Percentiles rank a stretch among this genome's conserved stretches.
These are phyloP conservation scores for Capsicum pubescens DNA, from an alignment of 257 asterid genomes.

Conservation along the genomic window DNA sequence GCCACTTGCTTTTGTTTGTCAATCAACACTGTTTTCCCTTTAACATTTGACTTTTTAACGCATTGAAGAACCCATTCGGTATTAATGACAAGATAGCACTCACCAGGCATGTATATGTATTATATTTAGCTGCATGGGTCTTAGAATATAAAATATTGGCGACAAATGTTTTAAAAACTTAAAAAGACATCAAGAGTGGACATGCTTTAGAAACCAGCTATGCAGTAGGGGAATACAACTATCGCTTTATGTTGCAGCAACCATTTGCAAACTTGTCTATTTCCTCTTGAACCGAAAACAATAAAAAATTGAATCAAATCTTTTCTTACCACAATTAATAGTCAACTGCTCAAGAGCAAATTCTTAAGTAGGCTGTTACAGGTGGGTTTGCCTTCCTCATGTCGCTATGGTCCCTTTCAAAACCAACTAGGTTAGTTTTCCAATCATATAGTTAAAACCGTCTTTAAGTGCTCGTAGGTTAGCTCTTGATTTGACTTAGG, in stretches of 20 bases:
- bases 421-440: background rate
- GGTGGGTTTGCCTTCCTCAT: slow-evolving; percentile 3
- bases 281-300: background rate
- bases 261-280: background rate
- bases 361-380: slow-evolving; percentile 6
- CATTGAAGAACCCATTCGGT: background rate
- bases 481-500: background rate
- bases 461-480: background rate
- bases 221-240: background rate
- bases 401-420: background rate
- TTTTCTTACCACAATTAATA: background rate
- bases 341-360: slow-evolving; percentile 8
- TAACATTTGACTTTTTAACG: background rate
- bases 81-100: background rate
- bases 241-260: slow-evolving; percentile 4
- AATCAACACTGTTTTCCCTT: background rate
- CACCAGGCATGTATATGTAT: background rate
- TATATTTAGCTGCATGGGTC: background rate
- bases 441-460: background rate
- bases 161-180: background rate
- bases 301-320: background rate
- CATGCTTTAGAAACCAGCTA: slow-evolving; percentile 20
- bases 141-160: background rate
- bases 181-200: background rate
- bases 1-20: background rate